Conservation (phyloP, 495 filamentous ascomycete species). For the Coniosporium apollinis region DNA sequence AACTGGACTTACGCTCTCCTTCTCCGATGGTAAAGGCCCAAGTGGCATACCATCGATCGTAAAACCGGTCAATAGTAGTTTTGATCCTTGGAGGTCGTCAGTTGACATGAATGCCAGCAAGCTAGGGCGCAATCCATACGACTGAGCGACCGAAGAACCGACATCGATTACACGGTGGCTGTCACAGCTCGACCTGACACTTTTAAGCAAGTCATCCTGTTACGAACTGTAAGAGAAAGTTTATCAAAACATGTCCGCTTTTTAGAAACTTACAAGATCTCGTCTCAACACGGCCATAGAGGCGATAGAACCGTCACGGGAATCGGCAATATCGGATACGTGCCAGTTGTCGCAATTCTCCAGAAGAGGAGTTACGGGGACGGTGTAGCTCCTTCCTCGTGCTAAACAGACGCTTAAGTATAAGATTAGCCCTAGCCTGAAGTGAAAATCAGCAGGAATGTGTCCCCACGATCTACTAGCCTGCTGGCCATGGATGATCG, state of each 20-base stretch:
- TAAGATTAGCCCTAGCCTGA: constrained; percentile 7
- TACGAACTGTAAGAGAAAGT: no score
- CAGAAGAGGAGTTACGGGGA: constrained; percentile 45
- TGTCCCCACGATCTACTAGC: no score
- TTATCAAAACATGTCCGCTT: no score
- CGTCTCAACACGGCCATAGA: constrained; percentile 51
- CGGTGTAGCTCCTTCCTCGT: constrained; percentile 47
- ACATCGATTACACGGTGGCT: constrained; percentile 32
- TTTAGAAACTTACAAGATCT: constrained; percentile 48
- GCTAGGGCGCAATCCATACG: constrained; percentile 22
- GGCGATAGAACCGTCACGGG: constrained; percentile 49
- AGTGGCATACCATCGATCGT: constrained; percentile 41
- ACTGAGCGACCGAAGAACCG: constrained; percentile 38
- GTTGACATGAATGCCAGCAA: constrained; percentile 1
- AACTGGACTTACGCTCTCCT: constrained; percentile 29
- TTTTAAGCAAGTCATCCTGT: constrained; percentile 43
- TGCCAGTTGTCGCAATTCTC: constrained; percentile 55
- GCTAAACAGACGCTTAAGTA: constrained; percentile 44
- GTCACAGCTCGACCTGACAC: constrained; percentile 47
- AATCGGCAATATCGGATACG: constrained; percentile 40
- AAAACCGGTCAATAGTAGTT: constrained; percentile 43
- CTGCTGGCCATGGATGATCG: no score
- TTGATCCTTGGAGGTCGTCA: constrained; percentile 31
- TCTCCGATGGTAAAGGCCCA: constrained; percentile 44
- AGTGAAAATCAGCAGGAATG: no score